Evolutionary conservation across 116 monocot genomes (phyloP), one percentile per base, ranked within the genome.

Genomic region (Trichopus zeylanicus): DNA sequence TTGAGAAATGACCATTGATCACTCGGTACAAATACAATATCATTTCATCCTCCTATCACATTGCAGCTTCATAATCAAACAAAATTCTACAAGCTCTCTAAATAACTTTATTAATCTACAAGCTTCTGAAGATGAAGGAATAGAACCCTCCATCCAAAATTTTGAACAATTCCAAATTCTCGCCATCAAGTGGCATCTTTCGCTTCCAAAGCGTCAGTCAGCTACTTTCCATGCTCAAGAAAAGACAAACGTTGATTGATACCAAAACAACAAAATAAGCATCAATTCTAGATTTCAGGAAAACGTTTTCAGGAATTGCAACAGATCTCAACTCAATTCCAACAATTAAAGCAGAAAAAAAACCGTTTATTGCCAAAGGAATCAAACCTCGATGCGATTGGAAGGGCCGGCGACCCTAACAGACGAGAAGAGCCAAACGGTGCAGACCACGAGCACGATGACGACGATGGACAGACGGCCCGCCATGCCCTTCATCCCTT

Each of bases 361-460:
- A 42, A 66, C n/a, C n/a, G n/a, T 16, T 61, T 30, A 62, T 18
- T 30, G 5, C 26, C 5, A 10, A 51, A 70, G 12, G 12, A 48
- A 15, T 13, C 51, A 16, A 52, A 80, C 92, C 84, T 81, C 53
- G 21, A 66, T 55, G 6, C 16, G 46, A 26, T 34, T 23, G 11
- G 69, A 72, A 0, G 83, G 65, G n/a, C 71, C 67, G 26, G 71
- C 62, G 25, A 71, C 56, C 4, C 80, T 66, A 29, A 83, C 66
- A 15, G 54, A 56, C 18, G 75, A 87, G 67, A 81, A 81, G 51
- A 92, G 67, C 5, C 59, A 76, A 7, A 92, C 10, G 33, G 69
- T 74, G 62, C 84, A 92, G 56, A 79, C 72, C 22, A 92, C 59
- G 13, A 81, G 73, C 48, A 81, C 76, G 57, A 74, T 18, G 24